Evolutionary conservation across 2,329 filamentous ascomycete genomes (phyloP), one percentile per base, ranked within the genome.

Genomic region (Ophiocordyceps sinensis): DNA sequence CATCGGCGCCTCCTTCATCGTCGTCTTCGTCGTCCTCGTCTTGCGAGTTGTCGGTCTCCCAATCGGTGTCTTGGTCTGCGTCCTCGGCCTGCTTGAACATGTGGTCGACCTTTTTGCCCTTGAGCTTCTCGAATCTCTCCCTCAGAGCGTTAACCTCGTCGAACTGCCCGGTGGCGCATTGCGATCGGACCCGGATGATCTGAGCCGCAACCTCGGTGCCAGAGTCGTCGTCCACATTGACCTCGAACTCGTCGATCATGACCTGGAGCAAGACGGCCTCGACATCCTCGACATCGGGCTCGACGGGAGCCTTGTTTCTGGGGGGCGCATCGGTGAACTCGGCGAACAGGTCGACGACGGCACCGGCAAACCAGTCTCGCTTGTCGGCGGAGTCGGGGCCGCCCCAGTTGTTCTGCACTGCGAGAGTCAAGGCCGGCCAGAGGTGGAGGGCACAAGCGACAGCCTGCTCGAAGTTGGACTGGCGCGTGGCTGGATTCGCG

Each of bases 181-280:
- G 72, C 44, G 68, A 67, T 52, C 78, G 70, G 47, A 89, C 64
- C 40, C 70, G 68, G 58, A 93, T 63, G 44, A 96, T 84, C 51
- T 79, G 70, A 44, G 69, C 67, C 10, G 87, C 87, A 7, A 94
- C 75, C 42, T 80, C 74, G 41, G 73, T 77, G 29, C 79, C 83
- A 38, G 81, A 89, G 51, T 87, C 88, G 60, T 98, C 91, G 54
- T 96, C 91, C 26, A 95, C 76, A 43, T 85, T 81, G 42, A 91
- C 82, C 53, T 94, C 87, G 55, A 96, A 98, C 62, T 98, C 91
- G 64, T 96, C 91, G 47, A 83, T 74, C 82, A 96, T 91, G 45
- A 94, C 79, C 54, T 95, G 85, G 37, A 94, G 68, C 38, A 96
- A 68, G 40, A 93, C 78, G 34, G 81, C 73, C 66, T 96, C 89